Base-by-base conservation (phyloP, 768 basidiomycete species). In the Suillus alpinus region DNA sequence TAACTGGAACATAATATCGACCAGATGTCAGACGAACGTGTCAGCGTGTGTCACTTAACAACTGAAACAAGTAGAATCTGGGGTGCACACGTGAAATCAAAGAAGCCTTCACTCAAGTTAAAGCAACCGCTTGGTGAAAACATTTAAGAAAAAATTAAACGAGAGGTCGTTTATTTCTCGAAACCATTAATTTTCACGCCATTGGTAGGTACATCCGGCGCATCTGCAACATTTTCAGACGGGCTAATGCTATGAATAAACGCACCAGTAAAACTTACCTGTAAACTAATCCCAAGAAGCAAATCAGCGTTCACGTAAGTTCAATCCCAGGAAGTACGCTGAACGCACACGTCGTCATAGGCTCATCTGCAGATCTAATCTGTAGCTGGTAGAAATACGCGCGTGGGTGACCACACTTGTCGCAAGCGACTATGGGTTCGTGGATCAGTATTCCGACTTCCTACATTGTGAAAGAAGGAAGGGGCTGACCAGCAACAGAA, bases 301-400 rank as follows among this genome's bases (percentile, higher is more conserved):
- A 55, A 55, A 18, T 26, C 23, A 55, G 23, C 13, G 8, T 13
- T 18, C 41, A 18, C 12, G 61, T 31, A 29, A 46, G 20, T n/a
- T 3, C 18, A 52, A 59, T 37, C 20, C 58, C 4, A 39, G 23
- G 39, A 55, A 16, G 36, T 23, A 53, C 5, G 16, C 36, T 37
- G 8, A 23, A 55, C 53, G 53, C 23, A 55, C 53, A 29, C 5
- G 37, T 55, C 4, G 91, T 93, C 92, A 94, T 94, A 16, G 91
- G 92, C 69, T 94, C 93, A 69, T 94, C 93, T 0, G 92, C 94
- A 65, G 92, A 95, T 49, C 96, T 79, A 63, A 98, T 99, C 72
- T 99, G 97, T 18, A 98, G 79, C 78, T 98, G 95, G 70, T 95
- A 92, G 76, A 92, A 99, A 73, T 95, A 98, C 6, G 96, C 96